Evolutionary conservation across 2,329 filamentous ascomycete genomes (phyloP).

Genomic region (Microdochium trichocladiopsis): DNA sequence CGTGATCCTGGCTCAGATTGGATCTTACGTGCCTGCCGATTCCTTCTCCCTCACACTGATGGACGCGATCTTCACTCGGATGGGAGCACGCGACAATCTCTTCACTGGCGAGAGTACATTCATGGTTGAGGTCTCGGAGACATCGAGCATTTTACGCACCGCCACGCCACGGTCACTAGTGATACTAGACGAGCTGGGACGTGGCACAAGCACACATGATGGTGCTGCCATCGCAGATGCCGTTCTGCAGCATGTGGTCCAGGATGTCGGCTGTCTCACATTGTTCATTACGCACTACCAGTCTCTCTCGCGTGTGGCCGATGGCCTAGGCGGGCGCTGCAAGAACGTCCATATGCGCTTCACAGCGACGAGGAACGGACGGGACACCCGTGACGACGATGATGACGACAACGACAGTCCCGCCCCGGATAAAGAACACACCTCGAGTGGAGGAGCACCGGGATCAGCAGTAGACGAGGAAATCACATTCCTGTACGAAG

Average conservation of each 20-base stretch:
- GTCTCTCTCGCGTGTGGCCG: slow-evolving; percentile 64
- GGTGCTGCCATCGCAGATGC: slow-evolving; percentile 93
- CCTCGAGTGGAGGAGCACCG: no score
- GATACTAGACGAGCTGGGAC: slow-evolving; percentile 88
- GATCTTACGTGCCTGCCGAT: slow-evolving; percentile 83
- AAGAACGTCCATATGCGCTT: slow-evolving; percentile 96
- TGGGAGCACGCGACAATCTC: slow-evolving; percentile 95
- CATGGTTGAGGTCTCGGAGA: slow-evolving; percentile 96
- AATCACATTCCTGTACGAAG: slow-evolving; percentile 91
- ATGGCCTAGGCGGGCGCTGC: slow-evolving; percentile 59
- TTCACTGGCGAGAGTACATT: slow-evolving; percentile 93
- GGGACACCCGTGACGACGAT: slow-evolving; percentile 8
- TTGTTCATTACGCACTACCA: slow-evolving; percentile 99
- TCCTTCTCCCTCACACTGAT: slow-evolving; percentile 70
- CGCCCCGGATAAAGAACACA: slow-evolving; percentile 20
- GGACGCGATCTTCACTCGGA: slow-evolving; percentile 90
- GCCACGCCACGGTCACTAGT: slow-evolving; percentile 80
- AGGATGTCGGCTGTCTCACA: slow-evolving; percentile 67
- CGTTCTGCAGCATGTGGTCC: slow-evolving; percentile 78
- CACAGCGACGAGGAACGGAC: slow-evolving; percentile 29
- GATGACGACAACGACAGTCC: no score
- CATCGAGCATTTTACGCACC: slow-evolving; percentile 80
- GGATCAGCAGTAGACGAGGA: slow-evolving; percentile 56
- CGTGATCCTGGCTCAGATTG: slow-evolving; percentile 88
- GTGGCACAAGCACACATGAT: slow-evolving; percentile 91